Evolutionary conservation across 2,329 filamentous ascomycete genomes (phyloP).

Genomic region (Aspergillus texensis): DNA sequence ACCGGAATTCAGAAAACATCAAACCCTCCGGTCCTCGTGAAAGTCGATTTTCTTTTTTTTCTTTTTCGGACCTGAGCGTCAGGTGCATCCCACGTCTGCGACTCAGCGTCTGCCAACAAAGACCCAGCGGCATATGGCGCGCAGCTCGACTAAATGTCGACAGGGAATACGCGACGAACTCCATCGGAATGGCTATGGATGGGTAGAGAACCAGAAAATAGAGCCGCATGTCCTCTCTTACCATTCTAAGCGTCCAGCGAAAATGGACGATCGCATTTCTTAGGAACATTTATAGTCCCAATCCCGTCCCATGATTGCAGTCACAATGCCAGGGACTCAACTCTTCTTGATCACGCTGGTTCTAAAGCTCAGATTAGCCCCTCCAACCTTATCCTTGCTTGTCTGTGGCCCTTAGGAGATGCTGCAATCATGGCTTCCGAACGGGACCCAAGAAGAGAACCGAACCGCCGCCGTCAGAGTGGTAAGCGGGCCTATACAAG

Average conservation of each 20-base stretch:
- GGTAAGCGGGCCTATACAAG: not conserved
- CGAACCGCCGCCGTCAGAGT: not conserved
- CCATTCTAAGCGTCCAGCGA: not conserved
- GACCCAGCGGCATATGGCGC: not conserved
- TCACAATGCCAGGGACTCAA: not conserved
- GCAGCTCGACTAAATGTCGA: not conserved
- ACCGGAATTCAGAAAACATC: not conserved
- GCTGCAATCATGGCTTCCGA: not conserved
- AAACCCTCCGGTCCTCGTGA: not conserved
- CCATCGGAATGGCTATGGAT: not conserved
- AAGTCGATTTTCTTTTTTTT: not conserved
- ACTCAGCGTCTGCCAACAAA: slow-evolving; percentile 8
- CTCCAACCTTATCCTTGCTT: not conserved
- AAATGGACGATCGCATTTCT: not conserved
- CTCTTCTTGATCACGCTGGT: not conserved
- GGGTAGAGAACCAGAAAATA: not conserved
- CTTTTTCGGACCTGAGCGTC: not conserved
- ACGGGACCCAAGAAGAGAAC: not conserved
- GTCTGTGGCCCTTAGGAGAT: not conserved
- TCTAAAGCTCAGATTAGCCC: not conserved
- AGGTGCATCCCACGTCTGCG: slow-evolving; percentile 4
- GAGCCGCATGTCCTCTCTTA: not conserved
- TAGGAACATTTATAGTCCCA: not conserved
- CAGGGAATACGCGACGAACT: not conserved
- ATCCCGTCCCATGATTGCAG: not conserved